A percentile compares a stretch with the other conserved stretches of the same genome.
These are phyloP conservation scores for Phytopythium boreale DNA, from an alignment of 352 stramenopile species.

Conservation along the genomic window DNA sequence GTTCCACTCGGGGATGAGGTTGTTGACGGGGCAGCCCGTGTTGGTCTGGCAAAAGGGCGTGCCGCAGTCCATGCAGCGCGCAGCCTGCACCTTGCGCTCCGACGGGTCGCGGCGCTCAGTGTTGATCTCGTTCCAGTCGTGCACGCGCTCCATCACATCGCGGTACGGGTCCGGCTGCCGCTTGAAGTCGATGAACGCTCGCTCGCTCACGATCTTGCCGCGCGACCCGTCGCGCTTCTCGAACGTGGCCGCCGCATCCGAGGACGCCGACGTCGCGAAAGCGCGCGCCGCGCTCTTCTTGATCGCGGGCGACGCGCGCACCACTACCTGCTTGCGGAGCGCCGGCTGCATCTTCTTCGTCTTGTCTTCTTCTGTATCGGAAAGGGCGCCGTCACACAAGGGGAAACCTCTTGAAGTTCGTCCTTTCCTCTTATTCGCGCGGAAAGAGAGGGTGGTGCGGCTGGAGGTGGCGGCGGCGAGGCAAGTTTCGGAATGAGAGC, in stretches of 20 bases:
- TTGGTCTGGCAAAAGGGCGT: slow-evolving; percentile 98
- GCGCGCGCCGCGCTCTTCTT: slow-evolving; percentile 15
- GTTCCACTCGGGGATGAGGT: slow-evolving; percentile 99
- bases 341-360: slow-evolving; percentile 23
- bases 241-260: slow-evolving; percentile 25
- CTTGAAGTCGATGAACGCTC: slow-evolving; percentile 82
- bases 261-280: slow-evolving; percentile 20
- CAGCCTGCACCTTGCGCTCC: slow-evolving; percentile 93
- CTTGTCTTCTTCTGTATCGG: not conserved
- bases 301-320: slow-evolving; percentile 10
- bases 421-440: not conserved
- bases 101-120: slow-evolving; percentile 80
- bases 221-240: slow-evolving; percentile 67
- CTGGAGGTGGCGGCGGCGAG: not conserved
- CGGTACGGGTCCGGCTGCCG: slow-evolving; percentile 92
- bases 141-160: slow-evolving; percentile 87
- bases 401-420: not conserved
- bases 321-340: slow-evolving; percentile 13
- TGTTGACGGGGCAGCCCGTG: slow-evolving; percentile 97
- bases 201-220: slow-evolving; percentile 64
- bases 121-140: slow-evolving; percentile 98
- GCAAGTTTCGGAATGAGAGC: slow-evolving; percentile 7
- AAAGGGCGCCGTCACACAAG: not conserved
- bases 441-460: too few relatives aligned
- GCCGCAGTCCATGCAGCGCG: slow-evolving; percentile 98